These are phyloP conservation scores for Oryza australiensis DNA, from an alignment of 176 grass and related monocot species.

Conservation along the genomic window DNA sequence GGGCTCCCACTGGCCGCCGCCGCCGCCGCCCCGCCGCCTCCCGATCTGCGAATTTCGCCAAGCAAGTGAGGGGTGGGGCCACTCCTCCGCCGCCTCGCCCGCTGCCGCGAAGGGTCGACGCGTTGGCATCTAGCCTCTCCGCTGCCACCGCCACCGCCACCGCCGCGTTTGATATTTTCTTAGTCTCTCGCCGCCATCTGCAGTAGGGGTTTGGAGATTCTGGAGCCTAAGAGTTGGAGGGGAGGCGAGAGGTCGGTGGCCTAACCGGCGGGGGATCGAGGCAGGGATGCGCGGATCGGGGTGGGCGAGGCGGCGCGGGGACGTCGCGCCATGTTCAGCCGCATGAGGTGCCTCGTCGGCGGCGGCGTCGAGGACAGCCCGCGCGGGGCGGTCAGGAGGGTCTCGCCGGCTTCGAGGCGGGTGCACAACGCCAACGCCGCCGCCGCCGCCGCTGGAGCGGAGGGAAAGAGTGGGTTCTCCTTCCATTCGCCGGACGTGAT, in stretches of 20 bases:
- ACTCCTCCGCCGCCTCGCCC: not conserved
- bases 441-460: not conserved
- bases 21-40: not conserved
- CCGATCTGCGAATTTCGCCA: conserved; percentile 39
- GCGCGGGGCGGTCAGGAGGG: conserved; percentile 47
- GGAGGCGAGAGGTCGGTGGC: not conserved
- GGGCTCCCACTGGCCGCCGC: not conserved
- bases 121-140: not conserved
- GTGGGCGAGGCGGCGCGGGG: not conserved
- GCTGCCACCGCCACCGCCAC: not conserved
- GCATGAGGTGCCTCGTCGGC: conserved; percentile 69
- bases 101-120: not conserved
- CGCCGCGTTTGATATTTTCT: not conserved
- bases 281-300: conserved; percentile 52
- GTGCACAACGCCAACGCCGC: conserved; percentile 39
- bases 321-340: conserved; percentile 49
- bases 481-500: conserved; percentile 65
- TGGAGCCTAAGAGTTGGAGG: not conserved
- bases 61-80: conserved; percentile 19
- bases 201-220: not conserved
- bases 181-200: not conserved
- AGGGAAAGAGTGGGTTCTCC: conserved; percentile 20
- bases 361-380: conserved; percentile 64
- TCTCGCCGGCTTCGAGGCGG: conserved; percentile 60
- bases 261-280: conserved; percentile 23